Evolutionary conservation across 495 filamentous ascomycete genomes (phyloP), one percentile per base, ranked within the genome.

Genomic region (Hypoxylon lienhwacheense): DNA sequence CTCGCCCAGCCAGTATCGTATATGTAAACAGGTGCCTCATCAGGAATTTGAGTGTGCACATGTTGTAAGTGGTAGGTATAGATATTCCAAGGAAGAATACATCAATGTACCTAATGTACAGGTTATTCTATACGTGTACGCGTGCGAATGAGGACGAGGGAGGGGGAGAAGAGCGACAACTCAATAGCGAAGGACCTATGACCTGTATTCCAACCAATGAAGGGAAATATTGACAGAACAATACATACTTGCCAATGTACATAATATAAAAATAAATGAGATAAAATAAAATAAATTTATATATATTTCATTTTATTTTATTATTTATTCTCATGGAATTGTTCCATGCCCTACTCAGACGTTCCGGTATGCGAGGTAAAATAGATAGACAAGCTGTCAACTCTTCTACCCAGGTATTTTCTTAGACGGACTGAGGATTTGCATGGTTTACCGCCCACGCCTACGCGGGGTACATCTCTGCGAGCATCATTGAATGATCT

Each of bases 401-500:
- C 33, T 42, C n/a, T n/a, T 57, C 11, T 37, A 24, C 17, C 8
- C 12, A 24, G 14, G 26, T 50, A 28, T 40, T 55, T 41, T n/a
- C n/a, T n/a, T n/a, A n/a, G n/a, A n/a, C n/a, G n/a, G n/a, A n/a
- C n/a, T n/a, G n/a, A n/a, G n/a, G 21, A 39, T 45, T 37, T 34
- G n/a, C 25, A 33, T 32, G 3, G 29, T 22, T 39, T 60, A 60
- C 57, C 57, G 47, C 41, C 46, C 51, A 36, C 51, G 47, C 41
- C 46, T 47, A 36, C 51, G 57, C 57, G 57, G 51, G 57, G 57
- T 61, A 47, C 21, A 52, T 47, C 28, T n/a, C 44, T 46, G 50
- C 46, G 49, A 48, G 43, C 49, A 58, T 52, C 35, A 31, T 42
- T 32, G 28, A 34, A 37, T 17, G n/a, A n/a, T n/a, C n/a, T n/a